Percentiles rank a stretch among this genome's conserved stretches.
Conservation (phyloP, 2,329 filamentous ascomycete species). For the Catunica adiposa region DNA sequence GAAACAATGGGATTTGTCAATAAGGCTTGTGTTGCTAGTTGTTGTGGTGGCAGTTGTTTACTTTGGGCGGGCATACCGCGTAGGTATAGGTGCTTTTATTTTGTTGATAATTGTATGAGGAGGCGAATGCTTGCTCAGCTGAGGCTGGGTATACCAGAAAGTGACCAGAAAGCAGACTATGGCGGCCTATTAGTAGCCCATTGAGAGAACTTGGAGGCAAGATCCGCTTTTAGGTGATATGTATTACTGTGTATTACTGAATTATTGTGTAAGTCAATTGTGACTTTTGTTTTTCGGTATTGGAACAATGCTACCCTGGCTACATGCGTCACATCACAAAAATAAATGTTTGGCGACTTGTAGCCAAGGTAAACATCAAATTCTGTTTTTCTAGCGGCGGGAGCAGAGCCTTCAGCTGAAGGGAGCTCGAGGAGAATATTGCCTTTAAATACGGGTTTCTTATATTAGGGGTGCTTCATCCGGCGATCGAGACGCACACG, state of each 20-base stretch:
- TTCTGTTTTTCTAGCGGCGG: not conserved
- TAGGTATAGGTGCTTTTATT: not conserved
- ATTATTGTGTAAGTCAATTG: too few relatives aligned
- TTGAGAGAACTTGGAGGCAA: not conserved
- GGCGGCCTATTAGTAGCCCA: too few relatives aligned
- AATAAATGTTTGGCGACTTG: too few relatives aligned
- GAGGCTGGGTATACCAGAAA: not conserved
- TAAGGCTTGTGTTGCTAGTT: not conserved
- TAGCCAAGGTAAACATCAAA: too few relatives aligned
- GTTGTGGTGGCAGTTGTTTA: not conserved
- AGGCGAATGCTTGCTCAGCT: slow-evolving; percentile 1
- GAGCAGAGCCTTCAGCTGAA: not conserved
- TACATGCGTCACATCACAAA: too few relatives aligned
- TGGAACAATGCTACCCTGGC: too few relatives aligned
- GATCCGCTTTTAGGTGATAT: not conserved
- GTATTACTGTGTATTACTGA: too few relatives aligned
- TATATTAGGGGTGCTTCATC: not conserved
- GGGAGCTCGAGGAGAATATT: not conserved
- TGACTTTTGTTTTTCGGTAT: too few relatives aligned
- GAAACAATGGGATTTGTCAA: not conserved
- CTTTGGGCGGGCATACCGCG: not conserved
- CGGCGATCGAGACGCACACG: not conserved
- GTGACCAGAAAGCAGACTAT: too few relatives aligned
- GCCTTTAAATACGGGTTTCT: not conserved
- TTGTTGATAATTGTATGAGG: not conserved